phyloP scores from a whole-genome alignment of 1,284 basidiomycete genomes.

The Xerocomus amazonicus region DNA sequence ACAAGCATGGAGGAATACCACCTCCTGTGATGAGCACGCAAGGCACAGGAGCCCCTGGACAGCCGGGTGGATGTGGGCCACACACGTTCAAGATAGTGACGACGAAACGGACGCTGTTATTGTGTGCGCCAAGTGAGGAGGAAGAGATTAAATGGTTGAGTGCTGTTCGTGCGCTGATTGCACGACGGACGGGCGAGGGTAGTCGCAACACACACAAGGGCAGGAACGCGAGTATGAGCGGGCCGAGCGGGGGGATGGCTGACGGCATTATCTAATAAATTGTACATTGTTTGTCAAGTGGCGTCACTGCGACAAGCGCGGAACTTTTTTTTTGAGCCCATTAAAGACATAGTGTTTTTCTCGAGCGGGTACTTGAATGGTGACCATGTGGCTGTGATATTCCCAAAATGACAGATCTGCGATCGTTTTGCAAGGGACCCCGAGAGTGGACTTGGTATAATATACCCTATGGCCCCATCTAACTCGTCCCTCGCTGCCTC shows the following conservation, averaged over 20 bases:
- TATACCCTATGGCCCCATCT: constrained; percentile 28
- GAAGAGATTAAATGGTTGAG: constrained; percentile 99
- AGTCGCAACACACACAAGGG: constrained; percentile 37
- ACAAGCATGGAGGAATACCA: constrained; percentile 35
- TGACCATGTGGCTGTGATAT: constrained; percentile 10
- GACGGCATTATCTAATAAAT: constrained; percentile 24
- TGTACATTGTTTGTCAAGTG: constrained; percentile 32
- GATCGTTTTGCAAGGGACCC: not conserved
- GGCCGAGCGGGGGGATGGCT: constrained; percentile 14
- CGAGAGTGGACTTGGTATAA: constrained; percentile 24
- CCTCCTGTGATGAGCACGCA: constrained; percentile 37
- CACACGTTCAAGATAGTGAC: constrained; percentile 95
- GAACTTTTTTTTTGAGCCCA: constrained; percentile 23
- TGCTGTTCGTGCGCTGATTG: constrained; percentile 87
- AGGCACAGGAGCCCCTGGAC: constrained; percentile 25
- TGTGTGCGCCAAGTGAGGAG: constrained; percentile 95
- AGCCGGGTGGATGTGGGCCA: constrained; percentile 32
- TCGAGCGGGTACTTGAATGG: not conserved
- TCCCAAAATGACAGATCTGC: constrained; percentile 12
- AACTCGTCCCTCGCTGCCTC: constrained; percentile 14
- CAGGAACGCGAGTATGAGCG: constrained; percentile 42
- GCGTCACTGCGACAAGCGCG: constrained; percentile 34
- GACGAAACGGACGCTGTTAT: constrained; percentile 82
- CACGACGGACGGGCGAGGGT: constrained; percentile 56
- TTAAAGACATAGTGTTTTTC: constrained; percentile 26